phyloP scores from a whole-genome alignment of 1,139 yeast species.

The Kurtzmaniella quercitrusa region DNA sequence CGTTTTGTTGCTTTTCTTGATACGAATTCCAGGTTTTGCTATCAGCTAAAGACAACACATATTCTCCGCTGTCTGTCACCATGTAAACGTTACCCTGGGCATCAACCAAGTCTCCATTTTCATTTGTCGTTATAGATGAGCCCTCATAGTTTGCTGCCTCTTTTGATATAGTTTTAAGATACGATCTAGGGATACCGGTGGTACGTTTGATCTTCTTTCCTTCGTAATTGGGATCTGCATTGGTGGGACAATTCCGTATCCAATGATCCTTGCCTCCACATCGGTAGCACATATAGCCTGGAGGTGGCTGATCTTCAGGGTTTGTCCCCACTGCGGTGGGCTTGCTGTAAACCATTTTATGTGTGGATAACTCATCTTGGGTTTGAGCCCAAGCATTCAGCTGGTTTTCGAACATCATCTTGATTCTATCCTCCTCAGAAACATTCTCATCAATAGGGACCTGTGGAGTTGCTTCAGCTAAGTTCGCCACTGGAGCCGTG shows the following conservation, averaged over 20 bases:
- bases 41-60: constrained; percentile 93
- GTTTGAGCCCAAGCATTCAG: constrained; percentile 93
- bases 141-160: constrained; percentile 52
- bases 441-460: constrained; percentile 33
- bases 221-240: constrained; percentile 88
- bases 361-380: constrained; percentile 83
- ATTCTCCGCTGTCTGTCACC: constrained; percentile 93
- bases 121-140: constrained; percentile 43
- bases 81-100: constrained; percentile 67
- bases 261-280: constrained; percentile 97
- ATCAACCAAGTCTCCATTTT: constrained; percentile 49
- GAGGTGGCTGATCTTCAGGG: constrained; percentile 80
- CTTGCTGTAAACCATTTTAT: constrained; percentile 57
- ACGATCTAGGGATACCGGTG: constrained; percentile 95
- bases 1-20: constrained; percentile 62
- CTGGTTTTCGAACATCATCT: constrained; percentile 89
- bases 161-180: constrained; percentile 68
- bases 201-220: constrained; percentile 88
- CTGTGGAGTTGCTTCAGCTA: constrained; percentile 15
- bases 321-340: constrained; percentile 22
- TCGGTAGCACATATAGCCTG: constrained; percentile 91
- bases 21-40: constrained; percentile 85
- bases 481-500: constrained; percentile 13
- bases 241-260: constrained; percentile 94
- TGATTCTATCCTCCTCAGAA: constrained; percentile 84